These are phyloP conservation scores for Xylaria palmicola DNA, from an alignment of 495 filamentous ascomycete species.

Conservation along the genomic window DNA sequence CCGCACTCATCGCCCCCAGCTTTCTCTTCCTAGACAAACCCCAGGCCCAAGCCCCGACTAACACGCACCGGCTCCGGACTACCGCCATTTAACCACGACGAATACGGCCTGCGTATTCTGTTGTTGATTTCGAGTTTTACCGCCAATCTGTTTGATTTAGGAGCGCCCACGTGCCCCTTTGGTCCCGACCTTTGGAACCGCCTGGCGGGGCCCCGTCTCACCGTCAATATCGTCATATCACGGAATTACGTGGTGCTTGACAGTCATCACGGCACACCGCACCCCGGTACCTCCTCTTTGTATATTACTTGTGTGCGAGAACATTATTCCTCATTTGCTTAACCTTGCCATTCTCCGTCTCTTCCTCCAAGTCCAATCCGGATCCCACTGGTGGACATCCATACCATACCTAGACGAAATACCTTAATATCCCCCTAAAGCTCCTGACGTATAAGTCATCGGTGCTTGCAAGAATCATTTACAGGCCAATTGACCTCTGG, in stretches of 20 bases:
- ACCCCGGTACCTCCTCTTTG: not conserved
- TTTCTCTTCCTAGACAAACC: not conserved
- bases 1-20: constrained; percentile 10
- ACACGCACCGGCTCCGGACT: not conserved
- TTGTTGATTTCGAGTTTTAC: constrained; percentile 5
- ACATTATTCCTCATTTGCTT: not conserved
- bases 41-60: constrained; percentile 2
- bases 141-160: not conserved
- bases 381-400: not conserved
- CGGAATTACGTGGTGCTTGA: constrained; percentile 21
- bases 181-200: constrained; percentile 5
- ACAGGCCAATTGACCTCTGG: not conserved
- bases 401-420: not conserved
- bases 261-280: constrained; percentile 24
- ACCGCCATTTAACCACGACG: not conserved
- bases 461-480: not conserved
- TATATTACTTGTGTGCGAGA: constrained; percentile 9
- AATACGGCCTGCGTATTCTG: constrained; percentile 1
- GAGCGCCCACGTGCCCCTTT: constrained; percentile 7
- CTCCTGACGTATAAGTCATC: too few species aligned
- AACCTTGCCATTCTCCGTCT: not conserved
- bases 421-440: not conserved
- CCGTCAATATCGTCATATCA: constrained; percentile 27
- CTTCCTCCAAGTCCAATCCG: not conserved
- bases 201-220: constrained; percentile 22